Evolutionary conservation across 768 basidiomycete genomes (phyloP).

Genomic region (Pholiota microspora): DNA sequence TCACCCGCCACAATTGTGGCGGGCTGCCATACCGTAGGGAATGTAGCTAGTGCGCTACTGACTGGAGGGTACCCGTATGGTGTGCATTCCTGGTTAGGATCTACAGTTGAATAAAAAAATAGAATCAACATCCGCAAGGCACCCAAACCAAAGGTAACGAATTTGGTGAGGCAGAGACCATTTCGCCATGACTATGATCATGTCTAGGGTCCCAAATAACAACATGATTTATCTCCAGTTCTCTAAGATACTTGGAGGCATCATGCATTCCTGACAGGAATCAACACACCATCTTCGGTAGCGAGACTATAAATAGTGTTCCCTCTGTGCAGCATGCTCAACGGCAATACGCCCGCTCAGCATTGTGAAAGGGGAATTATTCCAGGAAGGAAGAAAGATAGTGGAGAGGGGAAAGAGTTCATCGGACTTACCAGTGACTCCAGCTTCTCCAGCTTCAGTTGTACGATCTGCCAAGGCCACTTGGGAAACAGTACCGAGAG

Average conservation of each 20-base stretch:
- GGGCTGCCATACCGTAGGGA: slow-evolving; percentile 43
- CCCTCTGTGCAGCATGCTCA: background rate
- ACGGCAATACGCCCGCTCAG: background rate
- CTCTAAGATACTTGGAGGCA: background rate
- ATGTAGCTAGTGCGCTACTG: slow-evolving; percentile 26
- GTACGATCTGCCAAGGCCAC: background rate
- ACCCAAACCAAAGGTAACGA: background rate
- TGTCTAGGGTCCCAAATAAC: background rate
- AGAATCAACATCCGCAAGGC: background rate
- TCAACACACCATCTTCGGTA: background rate
- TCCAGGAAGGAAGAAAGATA: background rate
- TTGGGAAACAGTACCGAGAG: background rate
- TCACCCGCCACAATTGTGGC: slow-evolving; percentile 43
- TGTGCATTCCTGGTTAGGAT: slow-evolving; percentile 34
- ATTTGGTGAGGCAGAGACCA: background rate
- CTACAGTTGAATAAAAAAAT: background rate
- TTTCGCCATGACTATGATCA: background rate
- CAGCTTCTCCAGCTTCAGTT: background rate
- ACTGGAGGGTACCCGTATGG: slow-evolving; percentile 41
- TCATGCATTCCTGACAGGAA: background rate
- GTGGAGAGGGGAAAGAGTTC: background rate
- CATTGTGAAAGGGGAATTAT: background rate
- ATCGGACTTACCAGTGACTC: background rate
- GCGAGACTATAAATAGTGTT: background rate
- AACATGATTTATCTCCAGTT: background rate